These are phyloP conservation scores for Aquanectria penicillioides DNA, from an alignment of 2,329 filamentous ascomycete genomes.

Conservation along the genomic window DNA sequence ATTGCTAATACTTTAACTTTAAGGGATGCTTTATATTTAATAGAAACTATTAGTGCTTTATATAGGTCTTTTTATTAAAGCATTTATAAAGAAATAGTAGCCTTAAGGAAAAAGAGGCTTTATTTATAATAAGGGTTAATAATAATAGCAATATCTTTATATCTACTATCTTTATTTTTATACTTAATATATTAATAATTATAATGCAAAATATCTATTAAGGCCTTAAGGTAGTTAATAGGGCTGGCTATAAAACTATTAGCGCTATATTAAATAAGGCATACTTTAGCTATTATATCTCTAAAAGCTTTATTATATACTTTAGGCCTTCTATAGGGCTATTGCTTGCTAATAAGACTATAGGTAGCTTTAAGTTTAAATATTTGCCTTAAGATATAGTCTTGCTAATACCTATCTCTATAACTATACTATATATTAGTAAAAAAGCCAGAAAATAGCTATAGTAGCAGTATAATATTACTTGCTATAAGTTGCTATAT, in stretches of 20 bases:
- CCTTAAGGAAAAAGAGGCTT: background rate
- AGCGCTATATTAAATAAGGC: background rate
- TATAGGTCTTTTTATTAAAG: background rate
- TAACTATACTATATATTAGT: background rate
- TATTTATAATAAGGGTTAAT: background rate
- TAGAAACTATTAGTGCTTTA: background rate
- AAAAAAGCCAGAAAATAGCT: background rate
- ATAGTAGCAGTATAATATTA: background rate
- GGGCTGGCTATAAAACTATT: background rate
- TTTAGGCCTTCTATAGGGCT: background rate
- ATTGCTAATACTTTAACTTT: background rate
- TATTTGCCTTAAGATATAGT: background rate
- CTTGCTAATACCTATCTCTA: background rate
- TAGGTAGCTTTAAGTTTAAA: background rate
- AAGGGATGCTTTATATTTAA: background rate
- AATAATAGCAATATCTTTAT: background rate
- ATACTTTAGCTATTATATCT: background rate
- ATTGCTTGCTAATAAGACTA: background rate
- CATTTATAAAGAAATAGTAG: background rate
- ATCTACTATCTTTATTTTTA: background rate
- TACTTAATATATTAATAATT: constrained; percentile 9
- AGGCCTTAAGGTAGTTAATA: constrained; percentile 1
- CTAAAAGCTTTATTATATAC: background rate
- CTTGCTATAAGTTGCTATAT: background rate
- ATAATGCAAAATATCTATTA: background rate